Percentiles rank a stretch among this genome's conserved stretches.
These are phyloP conservation scores for Ogataea philodendri DNA, from an alignment of 805 yeast genomes.

Conservation along the genomic window DNA sequence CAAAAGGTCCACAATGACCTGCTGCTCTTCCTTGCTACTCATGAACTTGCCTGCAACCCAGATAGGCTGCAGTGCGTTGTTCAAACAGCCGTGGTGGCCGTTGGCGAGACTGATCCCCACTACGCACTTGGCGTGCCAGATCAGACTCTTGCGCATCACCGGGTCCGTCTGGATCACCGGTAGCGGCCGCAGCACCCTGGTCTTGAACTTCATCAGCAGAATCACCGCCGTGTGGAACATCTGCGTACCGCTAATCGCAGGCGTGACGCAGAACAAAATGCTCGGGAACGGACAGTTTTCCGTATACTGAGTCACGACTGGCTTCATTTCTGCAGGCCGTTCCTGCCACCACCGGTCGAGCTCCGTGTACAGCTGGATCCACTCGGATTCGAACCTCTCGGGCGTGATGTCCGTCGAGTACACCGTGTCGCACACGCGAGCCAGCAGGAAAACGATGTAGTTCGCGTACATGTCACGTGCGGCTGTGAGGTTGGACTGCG, in stretches of 20 bases:
- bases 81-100: constrained; percentile 26
- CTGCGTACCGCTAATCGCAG: constrained; percentile 42
- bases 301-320: constrained; percentile 26
- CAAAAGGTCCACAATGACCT: constrained; percentile 22
- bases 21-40: constrained; percentile 28
- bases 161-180: constrained; percentile 13
- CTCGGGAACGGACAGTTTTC: constrained; percentile 38
- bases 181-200: constrained; percentile 26
- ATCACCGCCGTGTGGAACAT: constrained; percentile 42
- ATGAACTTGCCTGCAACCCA: constrained; percentile 30
- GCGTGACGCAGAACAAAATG: constrained; percentile 38
- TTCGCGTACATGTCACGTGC: constrained; percentile 38
- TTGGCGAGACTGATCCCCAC: constrained; percentile 36
- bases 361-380: constrained; percentile 40
- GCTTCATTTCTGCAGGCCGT: constrained; percentile 35
- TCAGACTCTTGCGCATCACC: constrained; percentile 17
- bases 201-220: constrained; percentile 39
- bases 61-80: constrained; percentile 29
- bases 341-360: constrained; percentile 36
- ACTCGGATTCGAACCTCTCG: constrained; percentile 34
- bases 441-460: constrained; percentile 39
- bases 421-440: constrained; percentile 38
- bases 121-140: constrained; percentile 39
- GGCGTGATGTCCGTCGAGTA: constrained; percentile 16
- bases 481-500: constrained; percentile 15